Base-by-base conservation (phyloP, 192 early-diverging fungal genomes). In the Coemansia sp. region DNA sequence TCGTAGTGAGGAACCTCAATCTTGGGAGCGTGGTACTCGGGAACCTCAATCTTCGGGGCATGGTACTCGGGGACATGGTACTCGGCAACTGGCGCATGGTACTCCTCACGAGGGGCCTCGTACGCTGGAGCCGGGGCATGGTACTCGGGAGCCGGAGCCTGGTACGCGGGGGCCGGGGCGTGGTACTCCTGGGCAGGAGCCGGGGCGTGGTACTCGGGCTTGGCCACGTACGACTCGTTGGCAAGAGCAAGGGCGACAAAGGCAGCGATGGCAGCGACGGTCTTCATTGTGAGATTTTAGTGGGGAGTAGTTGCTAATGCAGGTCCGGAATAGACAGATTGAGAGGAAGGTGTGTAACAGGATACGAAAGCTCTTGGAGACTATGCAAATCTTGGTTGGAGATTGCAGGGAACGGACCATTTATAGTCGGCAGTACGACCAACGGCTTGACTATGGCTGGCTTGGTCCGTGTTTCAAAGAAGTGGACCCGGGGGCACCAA, bases 191-290 rank as follows among this genome's bases (percentile, higher is more conserved):
- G 19, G 7, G 14, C 41, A 47, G 52, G 62, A 8, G 53, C 71
- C 11, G 61, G 61, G 23, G 66, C 66, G 22, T 61, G 29, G 59
- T 69, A 60, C 57, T 61, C 66, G 22, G 52, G 65, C 41, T 23
- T 64, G 14, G 64, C 64, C 8, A 41, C 70, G 23, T 51, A 48
- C 51, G 63, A 62, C 59, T 70, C 74, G 32, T 56, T 60, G 21
- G 68, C 64, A 48, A 76, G 47, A 61, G 58, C 74, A 47, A 57
- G 64, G 25, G 49, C 67, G 25, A 49, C 74, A 43, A 76, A 58
- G 25, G 68, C 60, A 48, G 74, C 60, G 32, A 70, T 49, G 45
- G 68, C 68, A 51, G 65, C 65, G 58, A 67, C 29, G 48, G 52
- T 62, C 74, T 76, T 70, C 74, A 76, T 76, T 55, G 63, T 76